Base-by-base conservation (phyloP, 2,329 filamentous ascomycete species). In the Coniosporium tulheliwenetii region DNA sequence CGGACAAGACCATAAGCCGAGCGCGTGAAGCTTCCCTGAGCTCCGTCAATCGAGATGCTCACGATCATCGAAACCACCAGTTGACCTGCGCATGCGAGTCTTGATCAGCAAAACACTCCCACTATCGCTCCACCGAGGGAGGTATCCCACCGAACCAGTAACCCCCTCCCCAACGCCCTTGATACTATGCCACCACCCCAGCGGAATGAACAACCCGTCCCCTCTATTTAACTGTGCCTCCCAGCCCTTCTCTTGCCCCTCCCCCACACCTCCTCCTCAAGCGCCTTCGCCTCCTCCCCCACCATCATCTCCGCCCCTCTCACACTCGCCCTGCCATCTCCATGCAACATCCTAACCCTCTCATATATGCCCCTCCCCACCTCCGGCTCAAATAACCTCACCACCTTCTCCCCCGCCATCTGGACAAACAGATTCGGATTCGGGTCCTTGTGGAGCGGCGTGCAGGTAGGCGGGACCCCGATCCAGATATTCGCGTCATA, bases 391-490 rank as follows among this genome's bases (percentile, higher is more conserved):
- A 89, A 67, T 10, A 95, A 56, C n/a, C 86, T 70, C 12, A 95
- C 66, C 0, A 64, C 56, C 59, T 98, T 98, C 39, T 55, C 60
- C 3, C 84, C 77, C 12, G 75, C 75, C 10, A 96, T 59, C 59
- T 98, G 91, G 37, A 84, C 75, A 56, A 96, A 94, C 0, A 95
- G 52, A 54, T 98, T 98, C 0, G 85, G 85, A 52, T 96, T 96
- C 0, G 91, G 91, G 52, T 98, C 91, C 41, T 82, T 75, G 59
- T 98, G 91, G 2, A 94, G 66, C 3, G 91, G 86, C 1, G 91
- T 95, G 50, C 85, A 86, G 0, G 87, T 95, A 0, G 85, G 85
- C 33, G 85, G 77, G 10, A 80, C 67, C 1, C 91, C 91, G 10
- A 96, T 70, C 89, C 89, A 98, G 36, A 96, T 66, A 50, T 83